phyloP scores from a whole-genome alignment of 2,329 filamentous ascomycete genomes.

The Aspergillus amoenus region DNA sequence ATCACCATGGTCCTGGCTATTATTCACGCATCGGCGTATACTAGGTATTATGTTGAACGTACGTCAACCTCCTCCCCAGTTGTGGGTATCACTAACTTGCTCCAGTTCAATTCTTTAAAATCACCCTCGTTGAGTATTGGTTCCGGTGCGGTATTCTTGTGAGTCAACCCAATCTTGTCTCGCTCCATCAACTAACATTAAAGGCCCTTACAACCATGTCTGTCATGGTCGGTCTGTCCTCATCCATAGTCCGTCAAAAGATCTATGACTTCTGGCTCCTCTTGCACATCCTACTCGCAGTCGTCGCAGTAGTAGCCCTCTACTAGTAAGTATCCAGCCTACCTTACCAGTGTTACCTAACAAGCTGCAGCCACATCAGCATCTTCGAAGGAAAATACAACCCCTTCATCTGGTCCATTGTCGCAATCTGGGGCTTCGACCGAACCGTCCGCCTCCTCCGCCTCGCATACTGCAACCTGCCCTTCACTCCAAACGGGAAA shows the following conservation, averaged over 20 bases:
- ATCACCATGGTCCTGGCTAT: conserved; percentile 47
- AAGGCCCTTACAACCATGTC: neutral
- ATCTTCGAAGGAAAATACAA: conserved; percentile 48
- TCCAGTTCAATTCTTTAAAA: too few relatives aligned
- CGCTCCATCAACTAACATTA: neutral
- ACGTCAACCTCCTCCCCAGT: too few relatives aligned
- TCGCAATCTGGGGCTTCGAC: conserved; percentile 50
- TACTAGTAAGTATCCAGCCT: conserved; percentile 15
- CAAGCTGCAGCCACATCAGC: conserved; percentile 39
- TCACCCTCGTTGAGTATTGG: neutral
- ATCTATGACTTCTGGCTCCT: conserved; percentile 46
- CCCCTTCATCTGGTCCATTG: conserved; percentile 48
- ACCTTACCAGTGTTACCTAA: too few relatives aligned
- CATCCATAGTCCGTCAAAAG: conserved; percentile 17
- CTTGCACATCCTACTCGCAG: conserved; percentile 37
- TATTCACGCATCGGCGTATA: neutral
- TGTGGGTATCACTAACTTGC: too few relatives aligned
- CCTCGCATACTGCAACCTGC: conserved; percentile 43
- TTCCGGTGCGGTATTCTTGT: conserved; percentile 25
- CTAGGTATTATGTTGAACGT: neutral
- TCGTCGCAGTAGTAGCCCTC: conserved; percentile 39
- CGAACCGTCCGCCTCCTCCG: conserved; percentile 29
- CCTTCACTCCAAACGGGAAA: conserved; percentile 11
- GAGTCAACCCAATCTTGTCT: too few relatives aligned
- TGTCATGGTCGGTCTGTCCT: neutral